phyloP scores from a whole-genome alignment of 306 rosid genomes.

The Crataegus laevigata region DNA sequence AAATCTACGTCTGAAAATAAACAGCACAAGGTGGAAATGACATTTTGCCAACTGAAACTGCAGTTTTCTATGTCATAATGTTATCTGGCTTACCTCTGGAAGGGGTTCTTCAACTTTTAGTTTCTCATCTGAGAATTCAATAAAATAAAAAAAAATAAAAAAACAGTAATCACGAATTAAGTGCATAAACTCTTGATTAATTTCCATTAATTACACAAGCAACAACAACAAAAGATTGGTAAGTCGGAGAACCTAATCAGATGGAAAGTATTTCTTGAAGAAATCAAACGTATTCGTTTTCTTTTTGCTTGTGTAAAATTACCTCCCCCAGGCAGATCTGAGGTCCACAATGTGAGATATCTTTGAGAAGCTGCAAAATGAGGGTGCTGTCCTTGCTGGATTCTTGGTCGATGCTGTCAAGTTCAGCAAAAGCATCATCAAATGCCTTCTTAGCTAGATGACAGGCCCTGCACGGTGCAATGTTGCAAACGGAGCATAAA shows the following conservation, averaged over 20 bases:
- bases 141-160: neutral
- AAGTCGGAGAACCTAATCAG: neutral
- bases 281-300: too few species aligned
- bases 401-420: conserved; percentile 45
- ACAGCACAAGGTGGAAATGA: neutral
- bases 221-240: neutral
- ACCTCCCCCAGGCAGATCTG: conserved; percentile 59
- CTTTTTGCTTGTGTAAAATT: neutral
- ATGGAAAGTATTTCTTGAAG: neutral
- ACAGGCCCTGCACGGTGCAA: conserved; percentile 26
- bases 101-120: conserved; percentile 17
- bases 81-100: conserved; percentile 12
- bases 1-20: neutral
- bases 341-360: conserved; percentile 67
- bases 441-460: conserved; percentile 38
- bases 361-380: conserved; percentile 69
- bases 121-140: conserved; percentile 20
- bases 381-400: conserved; percentile 66
- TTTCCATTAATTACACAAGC: neutral
- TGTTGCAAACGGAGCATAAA: neutral
- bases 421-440: conserved; percentile 40
- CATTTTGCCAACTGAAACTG: neutral
- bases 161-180: neutral
- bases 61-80: neutral
- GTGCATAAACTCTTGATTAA: neutral